Evolutionary conservation across 139 green algal genomes (phyloP).

Genomic region (Asterochloris erici): DNA sequence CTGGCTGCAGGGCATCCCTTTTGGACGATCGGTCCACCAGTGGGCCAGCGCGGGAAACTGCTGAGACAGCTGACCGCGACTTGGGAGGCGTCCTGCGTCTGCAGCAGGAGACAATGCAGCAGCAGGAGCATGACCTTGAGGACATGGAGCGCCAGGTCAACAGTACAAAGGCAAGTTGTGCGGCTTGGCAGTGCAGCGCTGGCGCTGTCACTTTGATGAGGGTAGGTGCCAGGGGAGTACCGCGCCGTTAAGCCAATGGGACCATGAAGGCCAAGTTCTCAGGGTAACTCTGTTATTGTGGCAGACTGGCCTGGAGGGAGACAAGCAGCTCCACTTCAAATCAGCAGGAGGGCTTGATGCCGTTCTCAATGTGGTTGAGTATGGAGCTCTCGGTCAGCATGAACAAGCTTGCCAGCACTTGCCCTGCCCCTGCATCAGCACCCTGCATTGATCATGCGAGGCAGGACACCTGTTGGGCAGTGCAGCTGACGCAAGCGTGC

Average conservation of each 20-base stretch:
- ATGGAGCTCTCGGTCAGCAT: background rate
- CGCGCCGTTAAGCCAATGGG: background rate
- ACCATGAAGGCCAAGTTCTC: background rate
- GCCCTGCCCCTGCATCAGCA: background rate
- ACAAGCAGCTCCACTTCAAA: background rate
- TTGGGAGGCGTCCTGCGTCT: conserved; percentile 58
- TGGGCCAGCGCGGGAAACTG: conserved; percentile 45
- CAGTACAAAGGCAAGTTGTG: conserved; percentile 56
- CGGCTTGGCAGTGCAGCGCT: background rate
- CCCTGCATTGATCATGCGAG: too few relatives aligned
- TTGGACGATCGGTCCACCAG: conserved; percentile 20
- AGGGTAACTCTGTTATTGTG: background rate
- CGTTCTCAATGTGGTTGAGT: too few relatives aligned
- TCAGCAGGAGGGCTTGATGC: background rate
- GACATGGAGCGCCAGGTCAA: conserved; percentile 69
- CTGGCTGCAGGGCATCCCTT: conserved; percentile 25
- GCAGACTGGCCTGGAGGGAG: background rate
- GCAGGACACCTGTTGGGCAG: background rate
- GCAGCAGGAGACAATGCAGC: conserved; percentile 68
- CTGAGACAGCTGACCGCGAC: conserved; percentile 61
- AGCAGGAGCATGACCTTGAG: conserved; percentile 74
- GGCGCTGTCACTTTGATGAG: background rate
- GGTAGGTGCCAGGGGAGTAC: background rate
- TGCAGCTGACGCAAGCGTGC: background rate
- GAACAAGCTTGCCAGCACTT: background rate